These are phyloP conservation scores for Selaginella tamariscina DNA, from an alignment of 75 land plant species.

Conservation along the genomic window DNA sequence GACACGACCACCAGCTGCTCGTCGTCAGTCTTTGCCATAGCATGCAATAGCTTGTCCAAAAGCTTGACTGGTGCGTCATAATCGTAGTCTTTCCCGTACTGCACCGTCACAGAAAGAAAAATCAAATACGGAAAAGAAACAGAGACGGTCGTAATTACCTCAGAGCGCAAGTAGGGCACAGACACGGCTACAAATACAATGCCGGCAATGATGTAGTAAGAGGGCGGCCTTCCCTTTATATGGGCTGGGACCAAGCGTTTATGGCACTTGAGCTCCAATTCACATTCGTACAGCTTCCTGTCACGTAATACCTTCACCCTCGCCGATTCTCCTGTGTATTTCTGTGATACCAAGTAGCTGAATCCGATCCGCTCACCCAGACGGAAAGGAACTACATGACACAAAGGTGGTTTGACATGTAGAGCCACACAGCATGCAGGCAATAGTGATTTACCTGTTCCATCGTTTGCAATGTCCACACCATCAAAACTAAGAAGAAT, in stretches of 20 bases:
- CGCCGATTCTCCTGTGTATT: conserved; percentile 77
- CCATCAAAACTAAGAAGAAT: conserved; percentile 88
- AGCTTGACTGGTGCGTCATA: conserved; percentile 92
- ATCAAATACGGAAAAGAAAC: neutral
- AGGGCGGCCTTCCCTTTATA: conserved; percentile 76
- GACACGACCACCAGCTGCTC: conserved; percentile 91
- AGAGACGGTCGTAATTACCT: conserved; percentile 37
- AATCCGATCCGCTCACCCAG: conserved; percentile 95
- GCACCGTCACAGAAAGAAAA: conserved; percentile 17
- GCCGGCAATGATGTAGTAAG: conserved; percentile 85
- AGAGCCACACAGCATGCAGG: too few species aligned
- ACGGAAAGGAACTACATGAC: conserved; percentile 85
- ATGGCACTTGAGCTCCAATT: conserved; percentile 56
- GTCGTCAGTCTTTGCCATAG: conserved; percentile 70
- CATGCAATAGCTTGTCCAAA: conserved; percentile 68
- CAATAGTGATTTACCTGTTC: conserved; percentile 48
- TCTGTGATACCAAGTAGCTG: conserved; percentile 94
- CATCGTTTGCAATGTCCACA: conserved; percentile 91
- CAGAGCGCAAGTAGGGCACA: conserved; percentile 90
- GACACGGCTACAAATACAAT: conserved; percentile 77
- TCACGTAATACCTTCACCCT: conserved; percentile 61
- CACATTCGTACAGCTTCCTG: conserved; percentile 41
- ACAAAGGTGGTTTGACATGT: too few species aligned
- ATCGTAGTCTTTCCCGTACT: conserved; percentile 89
- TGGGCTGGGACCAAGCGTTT: conserved; percentile 73